Base-by-base conservation (phyloP, 768 basidiomycete genomes). In the Lyophyllum semitale region DNA sequence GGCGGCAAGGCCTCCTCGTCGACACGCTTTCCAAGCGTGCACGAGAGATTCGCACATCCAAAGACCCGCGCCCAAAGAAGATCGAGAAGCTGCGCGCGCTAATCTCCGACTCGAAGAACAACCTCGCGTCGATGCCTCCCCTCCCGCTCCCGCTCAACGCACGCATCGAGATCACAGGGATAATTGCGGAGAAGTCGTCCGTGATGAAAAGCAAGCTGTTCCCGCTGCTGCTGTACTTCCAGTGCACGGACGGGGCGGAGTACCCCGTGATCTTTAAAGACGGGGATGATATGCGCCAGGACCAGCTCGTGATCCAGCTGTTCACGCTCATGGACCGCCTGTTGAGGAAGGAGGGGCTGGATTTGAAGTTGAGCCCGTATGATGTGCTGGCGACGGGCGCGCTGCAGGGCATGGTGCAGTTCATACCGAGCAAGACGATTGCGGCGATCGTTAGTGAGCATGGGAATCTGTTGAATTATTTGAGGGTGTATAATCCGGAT, bases 251-350 rank as follows among this genome's bases (percentile, higher is more conserved):
- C 53, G 88, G 91, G 9, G 81, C 85, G 15, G 91, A 95, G 66
- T 98, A 90, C 70, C 91, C 95, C 0, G 83, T 98, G 48, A 98
- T 99, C 57, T 98, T 98, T 81, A 99, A 98, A 72, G 95, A 98
- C 62, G 97, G 97, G 13, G 97, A 98, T 67, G 97, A 99, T 67
- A 89, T 98, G 81, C 87, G 97, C 20, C 97, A 99, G 70, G 97
- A 99, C 68, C 97, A 99, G 69, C 84, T 99, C 33, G 95, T 98
- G 25, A 89, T 98, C 47, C 97, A 99, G 70, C 79, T 98, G n/a
- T 95, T 99, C 71, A 97, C 95, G 15, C 84, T 99, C 25, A 99
- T 99, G 97, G 95, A 99, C 67, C 81, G 91, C 45, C 71, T 99
- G 23, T 73, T 98, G 57, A 77, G 94, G 54, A 96, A 95, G 72